phyloP scores from a whole-genome alignment of 352 stramenopile genomes.

The Plasmopara muralis region DNA sequence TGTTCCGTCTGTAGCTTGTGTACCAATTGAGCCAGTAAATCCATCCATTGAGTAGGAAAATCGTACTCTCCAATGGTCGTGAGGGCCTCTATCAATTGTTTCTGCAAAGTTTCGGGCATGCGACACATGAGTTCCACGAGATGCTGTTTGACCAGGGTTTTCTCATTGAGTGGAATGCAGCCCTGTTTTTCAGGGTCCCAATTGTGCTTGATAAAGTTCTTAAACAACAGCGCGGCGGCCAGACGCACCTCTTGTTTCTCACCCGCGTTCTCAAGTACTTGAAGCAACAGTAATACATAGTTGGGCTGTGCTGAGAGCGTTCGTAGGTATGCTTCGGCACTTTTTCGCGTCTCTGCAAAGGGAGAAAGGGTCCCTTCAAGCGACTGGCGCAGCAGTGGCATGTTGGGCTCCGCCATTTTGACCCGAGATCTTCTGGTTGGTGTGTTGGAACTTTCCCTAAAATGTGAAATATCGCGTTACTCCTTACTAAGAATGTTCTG shows the following conservation, averaged over 20 bases:
- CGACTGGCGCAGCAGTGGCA: constrained; percentile 58
- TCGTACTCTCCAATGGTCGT: constrained; percentile 95
- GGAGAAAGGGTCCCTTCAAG: constrained; percentile 78
- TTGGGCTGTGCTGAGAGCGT: constrained; percentile 52
- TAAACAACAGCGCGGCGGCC: constrained; percentile 87
- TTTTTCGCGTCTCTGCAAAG: constrained; percentile 60
- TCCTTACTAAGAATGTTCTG: no score
- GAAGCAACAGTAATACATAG: constrained; percentile 67
- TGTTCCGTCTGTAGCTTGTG: constrained; percentile 84
- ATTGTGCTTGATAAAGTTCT: constrained; percentile 97
- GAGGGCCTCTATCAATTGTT: constrained; percentile 95
- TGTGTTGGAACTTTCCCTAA: not conserved
- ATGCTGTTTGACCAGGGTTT: constrained; percentile 94
- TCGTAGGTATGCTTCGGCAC: constrained; percentile 58
- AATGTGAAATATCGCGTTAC: no score
- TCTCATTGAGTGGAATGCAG: constrained; percentile 80
- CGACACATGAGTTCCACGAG: constrained; percentile 99
- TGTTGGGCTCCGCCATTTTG: constrained; percentile 55
- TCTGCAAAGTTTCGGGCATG: constrained; percentile 89
- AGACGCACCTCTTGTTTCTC: constrained; percentile 68
- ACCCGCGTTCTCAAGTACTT: constrained; percentile 55
- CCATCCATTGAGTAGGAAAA: constrained; percentile 96
- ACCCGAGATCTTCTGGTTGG: constrained; percentile 7
- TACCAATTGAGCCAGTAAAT: constrained; percentile 92
- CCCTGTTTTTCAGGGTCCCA: constrained; percentile 90